A percentile compares a stretch with the other conserved stretches of the same genome.
Conservation (phyloP, 768 basidiomycete genomes). For the Leccinum imitatum region DNA sequence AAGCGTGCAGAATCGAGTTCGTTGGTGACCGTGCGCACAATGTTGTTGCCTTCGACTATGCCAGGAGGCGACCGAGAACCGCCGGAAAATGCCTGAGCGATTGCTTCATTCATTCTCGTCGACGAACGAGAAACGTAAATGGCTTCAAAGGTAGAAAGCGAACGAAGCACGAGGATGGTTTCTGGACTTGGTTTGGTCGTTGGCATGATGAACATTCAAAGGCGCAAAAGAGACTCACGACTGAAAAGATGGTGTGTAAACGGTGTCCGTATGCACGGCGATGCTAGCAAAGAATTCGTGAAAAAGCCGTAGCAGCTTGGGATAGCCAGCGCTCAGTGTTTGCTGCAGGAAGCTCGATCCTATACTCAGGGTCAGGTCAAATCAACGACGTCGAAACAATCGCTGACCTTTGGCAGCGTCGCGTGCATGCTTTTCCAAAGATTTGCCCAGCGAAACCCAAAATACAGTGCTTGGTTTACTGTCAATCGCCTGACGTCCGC, state of each 20-base stretch:
- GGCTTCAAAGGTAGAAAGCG: constrained; percentile 79
- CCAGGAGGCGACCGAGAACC: constrained; percentile 71
- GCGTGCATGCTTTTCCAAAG: constrained; percentile 79
- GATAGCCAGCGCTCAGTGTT: constrained; percentile 83
- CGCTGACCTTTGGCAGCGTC: constrained; percentile 75
- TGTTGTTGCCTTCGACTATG: constrained; percentile 69
- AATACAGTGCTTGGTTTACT: constrained; percentile 90
- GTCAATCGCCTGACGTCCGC: constrained; percentile 64
- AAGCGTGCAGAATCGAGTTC: constrained; percentile 56
- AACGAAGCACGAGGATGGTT: constrained; percentile 82
- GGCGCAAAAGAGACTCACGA: constrained; percentile 48
- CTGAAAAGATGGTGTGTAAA: constrained; percentile 81
- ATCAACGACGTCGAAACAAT: background rate
- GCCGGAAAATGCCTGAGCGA: constrained; percentile 72
- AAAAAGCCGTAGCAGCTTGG: constrained; percentile 83
- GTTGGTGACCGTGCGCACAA: constrained; percentile 79
- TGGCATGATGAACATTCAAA: constrained; percentile 1
- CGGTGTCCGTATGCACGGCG: constrained; percentile 91
- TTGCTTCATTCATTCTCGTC: constrained; percentile 79
- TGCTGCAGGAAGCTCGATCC: constrained; percentile 91
- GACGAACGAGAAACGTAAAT: constrained; percentile 87
- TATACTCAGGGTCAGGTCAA: constrained; percentile 31
- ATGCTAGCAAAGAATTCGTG: constrained; percentile 98
- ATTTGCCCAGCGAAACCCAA: constrained; percentile 79
- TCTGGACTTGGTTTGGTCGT: constrained; percentile 63